Base-by-base conservation (phyloP, 805 yeast species). In the Schizosaccharomyces osmophilus region DNA sequence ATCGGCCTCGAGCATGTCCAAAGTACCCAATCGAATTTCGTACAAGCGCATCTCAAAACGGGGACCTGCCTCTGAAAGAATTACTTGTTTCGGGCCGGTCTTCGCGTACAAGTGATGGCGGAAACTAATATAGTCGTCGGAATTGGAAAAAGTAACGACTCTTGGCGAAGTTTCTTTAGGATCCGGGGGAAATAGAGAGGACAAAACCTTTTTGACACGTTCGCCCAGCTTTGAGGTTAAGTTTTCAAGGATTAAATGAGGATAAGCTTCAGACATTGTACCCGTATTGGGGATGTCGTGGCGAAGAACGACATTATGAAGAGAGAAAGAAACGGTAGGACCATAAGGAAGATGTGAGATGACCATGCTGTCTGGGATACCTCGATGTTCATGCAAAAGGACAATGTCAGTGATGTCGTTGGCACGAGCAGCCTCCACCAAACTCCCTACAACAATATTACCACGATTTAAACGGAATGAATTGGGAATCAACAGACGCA, bases 311-410 rank as follows among this genome's bases (percentile, higher is more conserved):
- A 93, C 97, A 68, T 93, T 93, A 73, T 93, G 97, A 62, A 93
- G 75, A 11, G 97, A 86, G 76, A 93, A 93, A 58, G 85, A 83
- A 42, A 93, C 94, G 1, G 97, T 85, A 22, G 98, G 99, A 0
- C 99, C 99, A 70, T 93, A 95, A 3, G 98, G 99, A 71, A 93
- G 85, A 75, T 93, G 99, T 42, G 93, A 83, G 32, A 93, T 74
- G 0, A 97, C 90, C 63, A 93, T 68, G 0, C 96, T 86, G 0
- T 96, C 89, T 61, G 99, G 99, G 0, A 87, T 90, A 79, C 99
- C 99, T 73, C 99, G 79, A 73, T 93, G 98, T 70, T 93, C 99
- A 70, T 93, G 97, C 26, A 93, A 73, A 2, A 93, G 78, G 29
- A 93, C 75, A 66, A 93, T 73, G 70, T 93, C 99, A 1, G 93